Percentiles rank a stretch among this genome's conserved stretches.
Evolutionary conservation across 169 alveolate species (phyloP).

Genomic region (Plasmodium ovale): DNA sequence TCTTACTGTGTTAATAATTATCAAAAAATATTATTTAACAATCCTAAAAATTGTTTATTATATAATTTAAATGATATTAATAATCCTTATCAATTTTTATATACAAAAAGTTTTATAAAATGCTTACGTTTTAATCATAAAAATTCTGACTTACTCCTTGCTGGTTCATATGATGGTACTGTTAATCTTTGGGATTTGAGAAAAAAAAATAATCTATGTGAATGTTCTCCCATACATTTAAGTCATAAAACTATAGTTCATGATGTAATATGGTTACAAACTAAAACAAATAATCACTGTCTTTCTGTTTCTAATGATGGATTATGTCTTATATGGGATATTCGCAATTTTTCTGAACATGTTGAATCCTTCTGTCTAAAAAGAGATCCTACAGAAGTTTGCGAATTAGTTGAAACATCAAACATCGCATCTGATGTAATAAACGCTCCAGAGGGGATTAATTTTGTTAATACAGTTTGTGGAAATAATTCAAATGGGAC

Average conservation of each 20-base stretch:
- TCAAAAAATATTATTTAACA: slow-evolving; percentile 38
- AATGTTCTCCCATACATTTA: slow-evolving; percentile 39
- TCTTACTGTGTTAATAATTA: slow-evolving; percentile 65
- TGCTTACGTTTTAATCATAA: slow-evolving; percentile 70
- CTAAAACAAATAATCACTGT: slow-evolving; percentile 68
- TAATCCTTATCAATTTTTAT: slow-evolving; percentile 62
- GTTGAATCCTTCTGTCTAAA: slow-evolving; percentile 49
- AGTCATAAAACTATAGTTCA: slow-evolving; percentile 64
- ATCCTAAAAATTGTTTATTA: slow-evolving; percentile 60
- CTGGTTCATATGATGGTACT: slow-evolving; percentile 74
- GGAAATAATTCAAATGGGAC: neutral
- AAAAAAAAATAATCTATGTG: slow-evolving; percentile 67
- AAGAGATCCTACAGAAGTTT: slow-evolving; percentile 34
- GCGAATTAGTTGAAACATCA: slow-evolving; percentile 22
- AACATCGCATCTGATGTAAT: neutral
- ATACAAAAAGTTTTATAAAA: slow-evolving; percentile 56
- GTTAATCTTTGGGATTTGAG: slow-evolving; percentile 62
- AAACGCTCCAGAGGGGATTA: neutral
- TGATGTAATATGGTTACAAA: slow-evolving; percentile 68
- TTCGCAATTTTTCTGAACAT: slow-evolving; percentile 42
- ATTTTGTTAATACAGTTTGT: neutral
- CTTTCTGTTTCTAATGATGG: slow-evolving; percentile 66
- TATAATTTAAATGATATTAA: slow-evolving; percentile 52
- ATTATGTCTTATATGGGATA: slow-evolving; percentile 59
- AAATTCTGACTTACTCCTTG: slow-evolving; percentile 56